These are phyloP conservation scores for Nidula niveotomentosa DNA, from an alignment of 1,284 basidiomycete genomes.

Conservation along the genomic window DNA sequence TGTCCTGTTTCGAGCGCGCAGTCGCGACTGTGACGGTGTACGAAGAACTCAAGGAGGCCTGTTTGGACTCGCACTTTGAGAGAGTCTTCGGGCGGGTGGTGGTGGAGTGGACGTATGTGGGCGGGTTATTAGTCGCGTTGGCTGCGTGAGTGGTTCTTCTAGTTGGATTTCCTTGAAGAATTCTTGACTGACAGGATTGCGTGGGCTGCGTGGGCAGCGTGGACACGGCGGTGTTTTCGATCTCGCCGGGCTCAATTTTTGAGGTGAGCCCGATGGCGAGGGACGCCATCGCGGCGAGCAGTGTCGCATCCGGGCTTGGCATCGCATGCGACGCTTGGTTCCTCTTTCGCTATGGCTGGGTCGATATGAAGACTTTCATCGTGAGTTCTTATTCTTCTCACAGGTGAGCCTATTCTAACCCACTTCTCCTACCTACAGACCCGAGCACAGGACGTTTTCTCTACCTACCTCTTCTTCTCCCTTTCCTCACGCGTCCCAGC, in stretches of 20 bases:
- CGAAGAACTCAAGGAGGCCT: slow-evolving; percentile 47
- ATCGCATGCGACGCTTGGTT: slow-evolving; percentile 63
- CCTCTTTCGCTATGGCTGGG: slow-evolving; percentile 55
- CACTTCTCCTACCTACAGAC: slow-evolving; percentile 27
- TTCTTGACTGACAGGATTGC: not conserved
- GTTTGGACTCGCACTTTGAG: slow-evolving; percentile 48
- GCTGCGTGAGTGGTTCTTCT: slow-evolving; percentile 36
- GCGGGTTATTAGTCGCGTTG: slow-evolving; percentile 40
- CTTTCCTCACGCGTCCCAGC: slow-evolving; percentile 62
- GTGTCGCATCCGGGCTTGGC: slow-evolving; percentile 59
- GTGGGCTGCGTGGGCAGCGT: slow-evolving; percentile 28
- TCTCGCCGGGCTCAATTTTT: slow-evolving; percentile 51
- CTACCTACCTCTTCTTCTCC: slow-evolving; percentile 63
- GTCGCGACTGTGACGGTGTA: slow-evolving; percentile 56
- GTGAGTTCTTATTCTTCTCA: slow-evolving; percentile 28
- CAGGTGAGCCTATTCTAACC: not conserved
- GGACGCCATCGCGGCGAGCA: slow-evolving; percentile 51
- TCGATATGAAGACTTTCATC: slow-evolving; percentile 47
- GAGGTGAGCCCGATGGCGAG: slow-evolving; percentile 40
- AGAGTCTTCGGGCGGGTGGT: slow-evolving; percentile 38
- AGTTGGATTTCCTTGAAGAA: no score
- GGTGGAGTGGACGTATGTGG: slow-evolving; percentile 52
- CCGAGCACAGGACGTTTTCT: slow-evolving; percentile 56
- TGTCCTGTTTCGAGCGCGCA: slow-evolving; percentile 34
- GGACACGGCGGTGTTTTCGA: slow-evolving; percentile 58